Evolutionary conservation across 1,284 basidiomycete species (phyloP).

Genomic region (Heterobasidion parviporum): DNA sequence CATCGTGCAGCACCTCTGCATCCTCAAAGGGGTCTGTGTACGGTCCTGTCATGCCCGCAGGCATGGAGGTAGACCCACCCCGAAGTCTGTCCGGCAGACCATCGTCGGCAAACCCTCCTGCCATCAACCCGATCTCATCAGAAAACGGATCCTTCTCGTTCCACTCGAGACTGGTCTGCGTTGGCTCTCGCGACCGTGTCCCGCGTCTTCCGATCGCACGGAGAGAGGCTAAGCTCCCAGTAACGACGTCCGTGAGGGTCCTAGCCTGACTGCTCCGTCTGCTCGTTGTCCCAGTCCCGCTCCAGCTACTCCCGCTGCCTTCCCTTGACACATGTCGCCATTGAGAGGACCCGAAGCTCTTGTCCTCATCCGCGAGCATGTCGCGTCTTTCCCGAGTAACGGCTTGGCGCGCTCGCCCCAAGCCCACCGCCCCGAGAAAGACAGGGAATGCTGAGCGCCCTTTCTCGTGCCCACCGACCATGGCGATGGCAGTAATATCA

Average conservation of each 20-base stretch:
- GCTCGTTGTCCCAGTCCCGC: slow-evolving; percentile 1
- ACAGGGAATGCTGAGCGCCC: slow-evolving; percentile 13
- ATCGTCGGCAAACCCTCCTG: slow-evolving; percentile 4
- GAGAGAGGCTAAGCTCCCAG: slow-evolving; percentile 6
- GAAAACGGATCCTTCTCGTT: slow-evolving; percentile 29
- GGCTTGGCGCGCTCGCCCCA: slow-evolving; percentile 9
- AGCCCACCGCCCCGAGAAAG: slow-evolving; percentile 20
- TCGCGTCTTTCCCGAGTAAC: slow-evolving; percentile 24
- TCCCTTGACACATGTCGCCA: not conserved
- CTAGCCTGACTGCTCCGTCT: slow-evolving; percentile 4
- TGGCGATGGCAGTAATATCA: slow-evolving; percentile 16
- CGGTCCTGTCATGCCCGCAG: not conserved
- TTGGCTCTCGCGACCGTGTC: slow-evolving; percentile 3
- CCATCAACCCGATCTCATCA: slow-evolving; percentile 30
- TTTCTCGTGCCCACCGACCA: slow-evolving; percentile 18
- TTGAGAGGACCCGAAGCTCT: slow-evolving; percentile 17
- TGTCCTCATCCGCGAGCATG: slow-evolving; percentile 74
- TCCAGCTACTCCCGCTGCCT: slow-evolving; percentile 3
- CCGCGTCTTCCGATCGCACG: slow-evolving; percentile 5
- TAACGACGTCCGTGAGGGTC: slow-evolving; percentile 6
- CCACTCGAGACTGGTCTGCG: slow-evolving; percentile 30
- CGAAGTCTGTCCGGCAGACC: slow-evolving; percentile 4
- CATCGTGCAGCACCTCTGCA: slow-evolving; percentile 20
- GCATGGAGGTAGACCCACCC: slow-evolving; percentile 3
- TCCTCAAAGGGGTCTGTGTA: slow-evolving; percentile 54